These are phyloP conservation scores for Arthroderma uncinatum DNA, from an alignment of 2,329 filamentous ascomycete species.

Conservation along the genomic window DNA sequence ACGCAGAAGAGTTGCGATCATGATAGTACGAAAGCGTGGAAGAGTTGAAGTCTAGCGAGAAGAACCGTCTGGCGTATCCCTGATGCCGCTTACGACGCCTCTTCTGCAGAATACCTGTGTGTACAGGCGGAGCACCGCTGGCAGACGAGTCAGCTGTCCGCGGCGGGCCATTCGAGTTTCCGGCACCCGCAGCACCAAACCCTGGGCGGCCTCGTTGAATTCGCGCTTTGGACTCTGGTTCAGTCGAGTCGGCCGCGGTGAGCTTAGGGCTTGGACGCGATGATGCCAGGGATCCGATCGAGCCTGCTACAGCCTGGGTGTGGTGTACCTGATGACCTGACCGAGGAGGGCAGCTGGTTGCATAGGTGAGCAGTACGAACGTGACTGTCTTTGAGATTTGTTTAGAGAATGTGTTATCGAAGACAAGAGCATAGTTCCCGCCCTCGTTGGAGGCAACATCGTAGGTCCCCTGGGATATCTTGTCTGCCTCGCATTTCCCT, in stretches of 20 bases:
- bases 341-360: constrained; percentile 51
- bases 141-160: background rate
- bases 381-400: constrained; percentile 88
- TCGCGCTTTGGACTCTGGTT: background rate
- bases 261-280: background rate
- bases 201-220: background rate
- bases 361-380: constrained; percentile 88
- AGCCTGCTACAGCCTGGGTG: constrained; percentile 41
- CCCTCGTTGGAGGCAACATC: constrained; percentile 63
- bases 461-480: constrained; percentile 81
- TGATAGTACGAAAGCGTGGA: constrained; percentile 95
- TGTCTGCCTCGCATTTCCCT: constrained; percentile 92
- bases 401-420: constrained; percentile 98
- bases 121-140: constrained; percentile 45
- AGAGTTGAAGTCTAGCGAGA: constrained; percentile 88
- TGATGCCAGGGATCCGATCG: background rate
- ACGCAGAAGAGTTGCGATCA: constrained; percentile 80
- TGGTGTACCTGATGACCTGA: constrained; percentile 38
- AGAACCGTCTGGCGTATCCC: constrained; percentile 85
- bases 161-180: background rate
- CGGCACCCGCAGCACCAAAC: background rate
- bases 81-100: constrained; percentile 86
- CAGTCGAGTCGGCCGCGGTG: constrained; percentile 8
- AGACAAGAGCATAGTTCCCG: constrained; percentile 92
- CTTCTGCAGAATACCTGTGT: constrained; percentile 79